Percentiles rank a stretch among this genome's conserved stretches.
phyloP scores from a whole-genome alignment of 352 stramenopile species.

The Phytophthora melonis region DNA sequence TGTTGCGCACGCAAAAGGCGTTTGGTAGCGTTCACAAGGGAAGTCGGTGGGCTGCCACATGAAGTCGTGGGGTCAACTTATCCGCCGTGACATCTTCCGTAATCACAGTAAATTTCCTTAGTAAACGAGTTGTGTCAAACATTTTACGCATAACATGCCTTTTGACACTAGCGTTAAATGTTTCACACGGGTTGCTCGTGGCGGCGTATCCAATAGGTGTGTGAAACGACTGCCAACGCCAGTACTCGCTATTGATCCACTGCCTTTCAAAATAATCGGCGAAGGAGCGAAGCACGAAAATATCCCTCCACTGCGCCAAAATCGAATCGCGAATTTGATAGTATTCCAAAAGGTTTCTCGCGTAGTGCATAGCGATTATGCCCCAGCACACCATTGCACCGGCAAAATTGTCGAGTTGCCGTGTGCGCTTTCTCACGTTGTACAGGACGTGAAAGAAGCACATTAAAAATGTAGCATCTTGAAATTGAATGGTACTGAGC shows the following conservation, averaged over 20 bases:
- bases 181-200: not conserved
- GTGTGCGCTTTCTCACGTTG: not conserved
- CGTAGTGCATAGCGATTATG: not conserved
- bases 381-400: not conserved
- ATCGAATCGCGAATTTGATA: not conserved
- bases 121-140: not conserved
- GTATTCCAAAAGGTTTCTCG: not conserved
- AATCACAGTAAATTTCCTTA: not conserved
- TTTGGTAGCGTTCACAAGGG: too few relatives aligned
- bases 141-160: not conserved
- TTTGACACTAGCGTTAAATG: not conserved
- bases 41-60: too few relatives aligned
- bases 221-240: not conserved
- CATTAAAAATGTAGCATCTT: not conserved
- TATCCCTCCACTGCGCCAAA: not conserved
- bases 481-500: not conserved
- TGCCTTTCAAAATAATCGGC: not conserved
- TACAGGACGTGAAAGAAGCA: not conserved
- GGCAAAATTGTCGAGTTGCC: not conserved
- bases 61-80: not conserved
- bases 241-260: not conserved
- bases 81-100: not conserved
- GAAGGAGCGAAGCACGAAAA: not conserved
- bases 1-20: too few relatives aligned
- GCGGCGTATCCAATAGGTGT: not conserved